Conservation (phyloP, 2,329 filamentous ascomycete species). For the Thelonectria rubi region DNA sequence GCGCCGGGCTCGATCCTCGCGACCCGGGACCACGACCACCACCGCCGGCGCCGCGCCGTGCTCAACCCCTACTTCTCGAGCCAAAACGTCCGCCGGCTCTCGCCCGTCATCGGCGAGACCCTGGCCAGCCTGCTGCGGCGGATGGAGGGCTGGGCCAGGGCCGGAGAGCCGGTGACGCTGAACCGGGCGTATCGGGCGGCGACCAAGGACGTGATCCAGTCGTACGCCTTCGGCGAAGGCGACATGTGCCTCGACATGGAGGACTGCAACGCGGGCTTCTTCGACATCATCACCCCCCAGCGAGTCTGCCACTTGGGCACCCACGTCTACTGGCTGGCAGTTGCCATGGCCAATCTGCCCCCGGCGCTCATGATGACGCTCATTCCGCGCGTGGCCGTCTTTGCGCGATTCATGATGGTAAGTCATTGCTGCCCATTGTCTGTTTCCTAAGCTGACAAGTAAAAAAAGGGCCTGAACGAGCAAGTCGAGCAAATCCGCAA, state of each 20-base stretch:
- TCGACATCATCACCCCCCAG: conserved; percentile 33
- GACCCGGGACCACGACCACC: conserved; percentile 38
- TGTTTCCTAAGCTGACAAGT: not conserved
- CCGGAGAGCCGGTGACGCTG: conserved; percentile 12
- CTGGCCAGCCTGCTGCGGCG: conserved; percentile 15
- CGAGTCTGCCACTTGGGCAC: conserved; percentile 32
- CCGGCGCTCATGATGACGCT: conserved; percentile 34
- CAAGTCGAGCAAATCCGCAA: conserved; percentile 25
- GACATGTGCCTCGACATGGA: conserved; percentile 43
- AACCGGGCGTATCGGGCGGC: conserved; percentile 24
- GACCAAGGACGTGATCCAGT: conserved; percentile 34
- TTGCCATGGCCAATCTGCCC: conserved; percentile 32
- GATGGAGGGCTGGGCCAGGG: conserved; percentile 23
- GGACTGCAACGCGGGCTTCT: conserved; percentile 43
- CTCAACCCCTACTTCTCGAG: conserved; percentile 40
- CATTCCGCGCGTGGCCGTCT: conserved; percentile 20
- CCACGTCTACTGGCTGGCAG: conserved; percentile 36
- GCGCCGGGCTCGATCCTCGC: conserved; percentile 25
- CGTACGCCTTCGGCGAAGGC: conserved; percentile 35
- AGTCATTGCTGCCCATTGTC: not conserved
- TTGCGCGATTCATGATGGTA: conserved; percentile 19
- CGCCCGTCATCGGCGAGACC: conserved; percentile 26
- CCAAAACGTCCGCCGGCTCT: conserved; percentile 28
- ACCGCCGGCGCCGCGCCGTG: conserved; percentile 32
- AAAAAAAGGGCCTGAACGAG: conserved; percentile 18